A percentile compares a stretch with the other conserved stretches of the same genome.
phyloP scores from a whole-genome alignment of 1,139 yeast species.

The Protomyces pachydermus region DNA sequence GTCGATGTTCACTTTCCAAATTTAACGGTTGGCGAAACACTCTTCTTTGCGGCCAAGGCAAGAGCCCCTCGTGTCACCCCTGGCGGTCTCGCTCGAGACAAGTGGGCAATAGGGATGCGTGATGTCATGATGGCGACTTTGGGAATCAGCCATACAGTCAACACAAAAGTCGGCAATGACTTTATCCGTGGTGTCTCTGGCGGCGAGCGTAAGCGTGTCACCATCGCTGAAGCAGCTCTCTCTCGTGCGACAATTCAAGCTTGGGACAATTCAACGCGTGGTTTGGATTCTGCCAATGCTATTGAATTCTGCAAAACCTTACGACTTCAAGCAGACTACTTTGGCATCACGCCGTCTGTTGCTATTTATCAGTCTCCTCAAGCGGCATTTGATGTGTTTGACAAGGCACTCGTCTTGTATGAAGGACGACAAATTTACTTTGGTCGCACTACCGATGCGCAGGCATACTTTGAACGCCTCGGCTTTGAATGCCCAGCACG shows the following conservation, averaged over 20 bases:
- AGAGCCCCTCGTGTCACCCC: conserved; percentile 64
- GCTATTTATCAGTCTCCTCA: conserved; percentile 82
- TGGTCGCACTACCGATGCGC: conserved; percentile 60
- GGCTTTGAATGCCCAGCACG: conserved; percentile 70
- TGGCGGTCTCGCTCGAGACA: conserved; percentile 53
- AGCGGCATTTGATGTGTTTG: conserved; percentile 69
- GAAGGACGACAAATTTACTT: conserved; percentile 73
- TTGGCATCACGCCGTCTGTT: conserved; percentile 59
- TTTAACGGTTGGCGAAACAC: conserved; percentile 65
- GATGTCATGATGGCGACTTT: conserved; percentile 66
- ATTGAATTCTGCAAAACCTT: conserved; percentile 67
- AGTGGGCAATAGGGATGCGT: conserved; percentile 58
- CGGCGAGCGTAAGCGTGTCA: conserved; percentile 61
- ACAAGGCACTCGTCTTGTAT: conserved; percentile 66
- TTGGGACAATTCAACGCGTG: conserved; percentile 74
- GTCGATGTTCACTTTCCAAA: conserved; percentile 66
- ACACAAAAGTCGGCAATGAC: conserved; percentile 58
- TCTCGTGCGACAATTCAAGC: conserved; percentile 60
- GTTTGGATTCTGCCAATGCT: conserved; percentile 71
- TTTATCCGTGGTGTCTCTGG: conserved; percentile 61
- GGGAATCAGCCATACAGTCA: conserved; percentile 54
- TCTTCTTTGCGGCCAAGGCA: conserved; percentile 58
- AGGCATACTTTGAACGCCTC: conserved; percentile 56
- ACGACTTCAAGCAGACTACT: conserved; percentile 56
- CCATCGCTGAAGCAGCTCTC: conserved; percentile 58